phyloP scores from a whole-genome alignment of 2,329 filamentous ascomycete species.

The Xylariaceae sp. region DNA sequence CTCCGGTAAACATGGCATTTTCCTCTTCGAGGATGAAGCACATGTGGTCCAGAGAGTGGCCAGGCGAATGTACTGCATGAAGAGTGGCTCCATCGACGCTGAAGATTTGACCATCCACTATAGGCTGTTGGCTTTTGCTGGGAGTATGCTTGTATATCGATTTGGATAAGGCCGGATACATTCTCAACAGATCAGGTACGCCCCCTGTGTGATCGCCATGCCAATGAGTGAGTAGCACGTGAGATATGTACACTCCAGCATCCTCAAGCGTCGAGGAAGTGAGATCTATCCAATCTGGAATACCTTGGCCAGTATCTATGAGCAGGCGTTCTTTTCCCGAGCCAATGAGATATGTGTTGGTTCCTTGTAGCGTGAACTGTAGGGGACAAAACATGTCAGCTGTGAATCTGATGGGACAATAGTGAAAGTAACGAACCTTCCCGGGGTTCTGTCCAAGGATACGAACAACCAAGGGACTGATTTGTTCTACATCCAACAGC shows the following conservation, averaged over 20 bases:
- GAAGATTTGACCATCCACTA: constrained; percentile 50
- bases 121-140: constrained; percentile 44
- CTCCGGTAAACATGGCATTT: constrained; percentile 78
- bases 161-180: constrained; percentile 53
- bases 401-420: not conserved
- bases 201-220: too few species aligned
- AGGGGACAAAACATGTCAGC: too few species aligned
- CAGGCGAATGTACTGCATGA: constrained; percentile 39
- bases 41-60: constrained; percentile 80
- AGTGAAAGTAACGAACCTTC: constrained; percentile 28
- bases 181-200: too few species aligned
- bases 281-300: too few species aligned
- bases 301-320: too few species aligned
- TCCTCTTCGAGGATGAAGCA: constrained; percentile 72
- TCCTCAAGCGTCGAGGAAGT: too few species aligned
- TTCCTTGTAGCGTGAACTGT: too few species aligned
- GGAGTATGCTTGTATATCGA: constrained; percentile 64
- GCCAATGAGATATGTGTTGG: too few species aligned
- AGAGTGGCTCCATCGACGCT: constrained; percentile 38
- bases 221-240: too few species aligned
- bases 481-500: constrained; percentile 37
- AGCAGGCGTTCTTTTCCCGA: too few species aligned
- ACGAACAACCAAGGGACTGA: constrained; percentile 40
- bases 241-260: too few species aligned
- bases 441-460: constrained; percentile 42